Evolutionary conservation across 768 basidiomycete species (phyloP), one percentile per base, ranked within the genome.

Genomic region (Ramaria sp.): DNA sequence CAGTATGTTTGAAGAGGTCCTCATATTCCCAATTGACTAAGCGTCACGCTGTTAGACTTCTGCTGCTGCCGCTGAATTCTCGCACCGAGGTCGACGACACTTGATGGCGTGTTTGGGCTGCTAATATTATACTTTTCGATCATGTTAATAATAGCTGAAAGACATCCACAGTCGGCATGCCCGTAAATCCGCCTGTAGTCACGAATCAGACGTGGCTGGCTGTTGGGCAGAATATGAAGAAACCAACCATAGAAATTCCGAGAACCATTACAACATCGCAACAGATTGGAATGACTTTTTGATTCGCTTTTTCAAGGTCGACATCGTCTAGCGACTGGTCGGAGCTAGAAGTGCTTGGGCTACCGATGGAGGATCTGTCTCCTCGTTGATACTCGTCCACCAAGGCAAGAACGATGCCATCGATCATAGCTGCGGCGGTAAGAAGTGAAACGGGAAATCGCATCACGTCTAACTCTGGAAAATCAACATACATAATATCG

Each of bases 361-460:
- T 27, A 22, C 48, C 36, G 18, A 8, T 28, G 24, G 9, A 8
- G 13, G 7, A 34, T 34, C n/a, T 16, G 16, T 36, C 30, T n/a
- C 4, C 18, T n/a, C 36, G 16, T 20, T 50, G 30, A 54, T 72
- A 71, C 24, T 70, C 65, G n/a, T 60, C 45, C 9, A 66, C 63
- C 9, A 81, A 63, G 8, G 70, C 65, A 7, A 67, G 60, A 5
- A 72, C 47, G 16, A 80, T 61, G 3, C 73, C 71, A 1, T 78
- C 72, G 7, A 77, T 61, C 1, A 85, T 60, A 2, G 78, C 77
- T 8, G 74, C 72, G 0, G 70, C 72, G 0, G 83, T 80, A 12
- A 85, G 71, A 13, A 78, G 61, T 13, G 77, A 78, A 12, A 81
- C 58, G 3, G 77, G 73, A 60, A 75, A 80, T 45, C 67, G 71